These are phyloP conservation scores for Castanea mollissima DNA, from an alignment of 306 rosid species.

Conservation along the genomic window DNA sequence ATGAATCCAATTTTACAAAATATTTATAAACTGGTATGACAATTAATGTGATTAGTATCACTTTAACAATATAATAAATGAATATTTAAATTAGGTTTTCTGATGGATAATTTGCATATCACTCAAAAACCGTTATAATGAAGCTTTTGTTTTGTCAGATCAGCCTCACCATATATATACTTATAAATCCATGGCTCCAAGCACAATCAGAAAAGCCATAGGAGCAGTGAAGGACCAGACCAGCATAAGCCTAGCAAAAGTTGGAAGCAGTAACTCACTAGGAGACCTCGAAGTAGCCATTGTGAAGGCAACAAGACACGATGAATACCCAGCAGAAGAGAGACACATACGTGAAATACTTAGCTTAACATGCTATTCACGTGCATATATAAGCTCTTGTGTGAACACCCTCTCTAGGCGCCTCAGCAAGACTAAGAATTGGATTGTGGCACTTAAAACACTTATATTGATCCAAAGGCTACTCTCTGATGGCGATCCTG, in stretches of 20 bases:
- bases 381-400: slow-evolving; percentile 67
- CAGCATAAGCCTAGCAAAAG: slow-evolving; percentile 89
- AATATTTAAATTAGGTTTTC: too few relatives aligned
- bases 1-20: too few relatives aligned
- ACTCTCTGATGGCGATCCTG: slow-evolving; percentile 82
- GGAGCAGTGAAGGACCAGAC: slow-evolving; percentile 95
- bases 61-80: too few relatives aligned
- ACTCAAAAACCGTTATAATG: too few relatives aligned
- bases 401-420: slow-evolving; percentile 68
- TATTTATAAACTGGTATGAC: too few relatives aligned
- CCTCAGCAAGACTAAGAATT: slow-evolving; percentile 73
- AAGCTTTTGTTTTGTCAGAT: neutral
- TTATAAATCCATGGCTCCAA: slow-evolving; percentile 43
- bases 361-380: slow-evolving; percentile 83
- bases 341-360: slow-evolving; percentile 71
- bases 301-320: slow-evolving; percentile 85
- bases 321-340: slow-evolving; percentile 83
- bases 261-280: slow-evolving; percentile 78
- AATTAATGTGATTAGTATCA: too few relatives aligned
- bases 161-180: neutral
- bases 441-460: slow-evolving; percentile 82
- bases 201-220: slow-evolving; percentile 72
- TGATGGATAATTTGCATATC: too few relatives aligned
- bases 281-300: slow-evolving; percentile 91
- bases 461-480: slow-evolving; percentile 69